A percentile compares a stretch with the other conserved stretches of the same genome.
Conservation (phyloP, 805 yeast species). For the Sugiyamaella boreocaroliniensis region DNA sequence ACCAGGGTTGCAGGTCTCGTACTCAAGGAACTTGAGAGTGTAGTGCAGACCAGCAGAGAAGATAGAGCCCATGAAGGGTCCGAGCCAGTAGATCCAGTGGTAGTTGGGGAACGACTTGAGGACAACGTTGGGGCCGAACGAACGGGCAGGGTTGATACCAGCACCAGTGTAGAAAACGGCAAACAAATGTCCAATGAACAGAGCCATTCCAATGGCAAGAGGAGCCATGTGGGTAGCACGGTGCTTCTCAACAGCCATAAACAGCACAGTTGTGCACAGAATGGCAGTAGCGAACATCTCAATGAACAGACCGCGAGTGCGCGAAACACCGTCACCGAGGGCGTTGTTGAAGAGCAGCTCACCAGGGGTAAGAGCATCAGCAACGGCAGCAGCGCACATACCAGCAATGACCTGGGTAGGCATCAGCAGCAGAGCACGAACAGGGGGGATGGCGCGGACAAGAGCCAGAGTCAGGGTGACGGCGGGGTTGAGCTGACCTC, state of each 20-base stretch:
- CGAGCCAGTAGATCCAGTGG: conserved; percentile 92
- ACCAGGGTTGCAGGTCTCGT: conserved; percentile 63
- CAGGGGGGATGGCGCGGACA: conserved; percentile 65
- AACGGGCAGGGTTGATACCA: conserved; percentile 86
- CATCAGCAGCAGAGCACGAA: conserved; percentile 61
- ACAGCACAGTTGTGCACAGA: conserved; percentile 68
- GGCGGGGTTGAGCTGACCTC: conserved; percentile 88
- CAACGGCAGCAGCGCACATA: conserved; percentile 90
- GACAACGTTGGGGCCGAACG: conserved; percentile 78
- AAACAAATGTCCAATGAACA: conserved; percentile 75
- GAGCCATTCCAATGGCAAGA: conserved; percentile 71
- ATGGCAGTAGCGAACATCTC: conserved; percentile 76
- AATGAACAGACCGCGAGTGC: conserved; percentile 67
- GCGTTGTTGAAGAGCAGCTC: conserved; percentile 61
- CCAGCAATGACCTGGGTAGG: conserved; percentile 73
- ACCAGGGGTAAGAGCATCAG: conserved; percentile 80
- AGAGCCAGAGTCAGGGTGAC: conserved; percentile 69
- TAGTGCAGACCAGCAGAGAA: conserved; percentile 65
- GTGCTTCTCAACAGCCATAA: conserved; percentile 79
- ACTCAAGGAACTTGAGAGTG: conserved; percentile 55
- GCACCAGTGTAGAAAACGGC: conserved; percentile 84
- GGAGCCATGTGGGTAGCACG: conserved; percentile 75
- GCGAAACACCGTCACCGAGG: conserved; percentile 66
- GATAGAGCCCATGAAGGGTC: conserved; percentile 68
- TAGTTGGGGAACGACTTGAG: conserved; percentile 65